Conservation (phyloP, 805 yeast genomes). For the Yamadazyma endophytica region DNA sequence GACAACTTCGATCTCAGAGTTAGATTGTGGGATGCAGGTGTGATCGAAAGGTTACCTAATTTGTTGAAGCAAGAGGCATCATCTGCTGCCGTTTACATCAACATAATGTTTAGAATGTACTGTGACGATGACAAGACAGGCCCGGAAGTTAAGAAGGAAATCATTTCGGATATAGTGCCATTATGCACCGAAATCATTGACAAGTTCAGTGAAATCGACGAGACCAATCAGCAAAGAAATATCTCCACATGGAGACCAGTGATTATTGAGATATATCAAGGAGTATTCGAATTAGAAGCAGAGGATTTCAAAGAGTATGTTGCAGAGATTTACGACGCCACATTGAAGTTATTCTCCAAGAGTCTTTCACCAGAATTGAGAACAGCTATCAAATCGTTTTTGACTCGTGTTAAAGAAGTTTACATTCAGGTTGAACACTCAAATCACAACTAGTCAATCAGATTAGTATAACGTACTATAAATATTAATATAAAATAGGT, state of each 20-base stretch:
- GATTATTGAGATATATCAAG: slow-evolving; percentile 80
- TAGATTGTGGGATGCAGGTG: slow-evolving; percentile 87
- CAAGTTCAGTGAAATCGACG: slow-evolving; percentile 70
- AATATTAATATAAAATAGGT: too few relatives aligned
- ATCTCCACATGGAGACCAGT: slow-evolving; percentile 89
- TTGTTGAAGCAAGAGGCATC: slow-evolving; percentile 87
- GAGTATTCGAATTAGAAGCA: slow-evolving; percentile 72
- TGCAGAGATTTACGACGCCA: slow-evolving; percentile 57
- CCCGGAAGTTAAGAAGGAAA: slow-evolving; percentile 42
- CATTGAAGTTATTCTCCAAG: slow-evolving; percentile 57
- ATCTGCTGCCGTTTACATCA: slow-evolving; percentile 81
- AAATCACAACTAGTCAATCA: too few relatives aligned
- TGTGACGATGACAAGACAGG: slow-evolving; percentile 55
- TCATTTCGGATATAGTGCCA: slow-evolving; percentile 53
- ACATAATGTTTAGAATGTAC: slow-evolving; percentile 75
- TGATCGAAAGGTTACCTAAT: slow-evolving; percentile 89
- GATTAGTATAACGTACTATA: too few relatives aligned
- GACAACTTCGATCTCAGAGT: slow-evolving; percentile 83
- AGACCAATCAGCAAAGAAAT: slow-evolving; percentile 72
- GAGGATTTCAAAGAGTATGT: slow-evolving; percentile 60
- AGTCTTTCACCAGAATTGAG: slow-evolving; percentile 60
- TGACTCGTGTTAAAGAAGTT: slow-evolving; percentile 47
- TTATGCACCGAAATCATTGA: slow-evolving; percentile 68
- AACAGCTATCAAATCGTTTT: slow-evolving; percentile 54
- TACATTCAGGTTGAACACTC: too few relatives aligned